phyloP scores from a whole-genome alignment of 2,329 filamentous ascomycete genomes.

The Tothia fuscella region DNA sequence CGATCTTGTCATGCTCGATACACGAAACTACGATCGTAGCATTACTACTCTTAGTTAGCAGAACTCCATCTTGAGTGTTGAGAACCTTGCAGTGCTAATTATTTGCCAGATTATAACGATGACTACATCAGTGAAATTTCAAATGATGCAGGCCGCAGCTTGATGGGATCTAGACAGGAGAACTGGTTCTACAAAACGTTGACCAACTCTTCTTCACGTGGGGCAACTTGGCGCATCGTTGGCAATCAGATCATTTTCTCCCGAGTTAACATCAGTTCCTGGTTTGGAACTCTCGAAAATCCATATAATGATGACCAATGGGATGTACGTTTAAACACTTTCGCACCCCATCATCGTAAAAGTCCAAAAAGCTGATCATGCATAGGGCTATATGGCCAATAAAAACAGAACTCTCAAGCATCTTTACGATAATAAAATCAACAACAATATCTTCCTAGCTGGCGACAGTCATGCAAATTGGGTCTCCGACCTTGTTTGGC shows the following conservation, averaged over 20 bases:
- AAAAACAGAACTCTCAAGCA: conserved; percentile 57
- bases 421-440: conserved; percentile 55
- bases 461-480: conserved; percentile 59
- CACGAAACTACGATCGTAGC: conserved; percentile 54
- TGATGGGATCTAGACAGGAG: conserved; percentile 10
- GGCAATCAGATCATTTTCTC: conserved; percentile 57
- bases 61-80: neutral
- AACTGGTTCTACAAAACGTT: conserved; percentile 52
- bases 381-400: conserved; percentile 60
- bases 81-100: too few species aligned
- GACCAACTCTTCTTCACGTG: conserved; percentile 12
- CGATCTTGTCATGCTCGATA: conserved; percentile 58
- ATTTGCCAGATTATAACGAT: conserved; percentile 10
- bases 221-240: conserved; percentile 58
- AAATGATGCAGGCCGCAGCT: conserved; percentile 9
- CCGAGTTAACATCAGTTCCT: conserved; percentile 37
- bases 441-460: conserved; percentile 61
- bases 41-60: conserved; percentile 40
- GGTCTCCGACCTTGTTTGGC: conserved; percentile 34
- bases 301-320: conserved; percentile 45
- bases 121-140: conserved; percentile 11
- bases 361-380: too few species aligned
- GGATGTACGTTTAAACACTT: too few species aligned
- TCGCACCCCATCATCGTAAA: too few species aligned
- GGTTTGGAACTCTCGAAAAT: conserved; percentile 22